A percentile compares a stretch with the other conserved stretches of the same genome.
Evolutionary conservation across 1,284 basidiomycete species (phyloP).

Genomic region (Ustilago crameri): DNA sequence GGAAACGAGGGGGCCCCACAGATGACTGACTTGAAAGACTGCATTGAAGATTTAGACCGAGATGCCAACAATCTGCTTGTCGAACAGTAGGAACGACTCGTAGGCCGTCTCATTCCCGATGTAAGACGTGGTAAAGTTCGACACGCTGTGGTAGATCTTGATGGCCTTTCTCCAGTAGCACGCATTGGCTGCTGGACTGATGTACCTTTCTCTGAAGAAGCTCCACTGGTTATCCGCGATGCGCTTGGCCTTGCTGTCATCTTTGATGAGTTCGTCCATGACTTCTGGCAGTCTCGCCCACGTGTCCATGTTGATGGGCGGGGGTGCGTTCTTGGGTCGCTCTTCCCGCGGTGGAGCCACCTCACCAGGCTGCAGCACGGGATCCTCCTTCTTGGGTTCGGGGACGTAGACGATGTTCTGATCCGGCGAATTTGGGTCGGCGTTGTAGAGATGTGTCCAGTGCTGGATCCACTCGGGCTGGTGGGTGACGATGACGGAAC

Average conservation of each 20-base stretch:
- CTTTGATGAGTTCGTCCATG: conserved; percentile 52
- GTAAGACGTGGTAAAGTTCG: conserved; percentile 49
- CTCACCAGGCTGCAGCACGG: conserved; percentile 45
- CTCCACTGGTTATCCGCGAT: conserved; percentile 63
- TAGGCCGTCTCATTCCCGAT: conserved; percentile 60
- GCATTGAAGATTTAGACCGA: conserved; percentile 3
- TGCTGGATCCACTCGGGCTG: conserved; percentile 62
- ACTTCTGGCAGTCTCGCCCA: conserved; percentile 60
- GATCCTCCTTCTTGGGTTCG: conserved; percentile 25
- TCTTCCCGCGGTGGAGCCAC: too few species aligned
- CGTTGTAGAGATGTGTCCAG: conserved; percentile 63
- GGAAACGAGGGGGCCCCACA: too few species aligned
- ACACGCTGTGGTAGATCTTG: conserved; percentile 37
- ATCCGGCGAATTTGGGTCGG: conserved; percentile 55
- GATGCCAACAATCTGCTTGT: conserved; percentile 40
- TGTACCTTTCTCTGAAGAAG: conserved; percentile 59
- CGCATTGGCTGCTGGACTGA: conserved; percentile 39
- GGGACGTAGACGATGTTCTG: conserved; percentile 66
- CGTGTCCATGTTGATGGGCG: background rate
- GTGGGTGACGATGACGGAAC: conserved; percentile 61
- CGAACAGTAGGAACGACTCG: conserved; percentile 53
- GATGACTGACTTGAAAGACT: too few species aligned
- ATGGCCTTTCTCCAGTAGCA: conserved; percentile 60
- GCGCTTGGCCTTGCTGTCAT: conserved; percentile 52
- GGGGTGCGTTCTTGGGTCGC: too few species aligned